These are phyloP conservation scores for Rhizopogon vulgaris DNA, from an alignment of 768 basidiomycete genomes.

Conservation along the genomic window DNA sequence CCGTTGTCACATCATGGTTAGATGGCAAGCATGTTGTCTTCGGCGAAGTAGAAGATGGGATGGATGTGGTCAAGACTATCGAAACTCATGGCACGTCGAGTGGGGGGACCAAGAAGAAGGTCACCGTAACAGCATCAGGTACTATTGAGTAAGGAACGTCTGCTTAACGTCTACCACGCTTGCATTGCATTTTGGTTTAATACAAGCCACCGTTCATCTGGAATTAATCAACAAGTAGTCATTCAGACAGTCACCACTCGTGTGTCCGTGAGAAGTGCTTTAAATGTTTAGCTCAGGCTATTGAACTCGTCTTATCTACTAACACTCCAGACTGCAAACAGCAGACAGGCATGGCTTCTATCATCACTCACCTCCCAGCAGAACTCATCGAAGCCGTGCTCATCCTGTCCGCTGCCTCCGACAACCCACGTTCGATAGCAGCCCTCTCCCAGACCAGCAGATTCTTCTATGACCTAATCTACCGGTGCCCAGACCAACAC, in stretches of 20 bases:
- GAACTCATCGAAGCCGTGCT: constrained; percentile 38
- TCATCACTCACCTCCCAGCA: constrained; percentile 22
- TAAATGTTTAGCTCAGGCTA: neutral
- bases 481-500: constrained; percentile 27
- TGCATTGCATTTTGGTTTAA: neutral
- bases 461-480: constrained; percentile 30
- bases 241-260: too few relatives aligned
- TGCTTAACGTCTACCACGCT: neutral
- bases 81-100: constrained; percentile 26
- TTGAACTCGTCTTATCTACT: neutral
- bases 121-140: constrained; percentile 56
- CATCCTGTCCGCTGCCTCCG: constrained; percentile 12
- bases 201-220: neutral
- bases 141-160: constrained; percentile 26
- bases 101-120: constrained; percentile 25
- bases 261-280: neutral
- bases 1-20: constrained; percentile 59
- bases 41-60: constrained; percentile 40
- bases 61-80: constrained; percentile 35
- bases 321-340: neutral
- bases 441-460: constrained; percentile 32
- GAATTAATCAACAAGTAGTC: too few relatives aligned
- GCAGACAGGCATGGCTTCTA: neutral
- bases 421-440: constrained; percentile 28
- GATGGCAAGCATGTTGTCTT: constrained; percentile 41